phyloP scores from a whole-genome alignment of 257 asterid species.

The Ocimum tenuiflorum region DNA sequence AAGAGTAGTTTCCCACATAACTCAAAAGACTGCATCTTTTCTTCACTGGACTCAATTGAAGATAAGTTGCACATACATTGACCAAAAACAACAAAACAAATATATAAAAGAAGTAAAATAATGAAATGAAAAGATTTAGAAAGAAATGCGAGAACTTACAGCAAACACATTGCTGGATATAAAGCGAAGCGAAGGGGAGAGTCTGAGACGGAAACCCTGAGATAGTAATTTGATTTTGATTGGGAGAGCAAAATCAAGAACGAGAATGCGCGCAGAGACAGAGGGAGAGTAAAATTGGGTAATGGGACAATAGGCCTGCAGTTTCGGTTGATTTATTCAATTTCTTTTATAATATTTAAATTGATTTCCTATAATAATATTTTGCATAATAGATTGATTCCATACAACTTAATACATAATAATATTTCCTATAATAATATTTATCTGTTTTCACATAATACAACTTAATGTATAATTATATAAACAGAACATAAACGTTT shows the following conservation, averaged over 20 bases:
- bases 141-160: slow-evolving; percentile 26
- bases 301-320: slow-evolving; percentile 4
- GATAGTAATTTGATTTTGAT: slow-evolving; percentile 33
- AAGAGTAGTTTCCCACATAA: neutral
- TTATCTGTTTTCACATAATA: no score
- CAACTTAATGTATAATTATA: no score
- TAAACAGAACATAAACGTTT: no score
- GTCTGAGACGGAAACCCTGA: slow-evolving; percentile 36
- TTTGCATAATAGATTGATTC: no score
- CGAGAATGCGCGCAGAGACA: slow-evolving; percentile 1
- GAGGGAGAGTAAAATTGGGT: neutral
- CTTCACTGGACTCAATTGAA: slow-evolving; percentile 17
- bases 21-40: neutral
- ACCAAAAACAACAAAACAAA: slow-evolving; percentile 11
- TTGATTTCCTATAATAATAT: no score
- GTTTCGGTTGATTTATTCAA: neutral
- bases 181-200: slow-evolving; percentile 21
- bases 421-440: no score
- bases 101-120: slow-evolving; percentile 4
- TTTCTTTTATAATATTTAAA: neutral
- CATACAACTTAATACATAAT: no score
- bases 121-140: neutral
- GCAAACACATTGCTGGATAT: slow-evolving; percentile 22
- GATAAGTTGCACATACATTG: slow-evolving; percentile 10
- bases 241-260: slow-evolving; percentile 31